Conservation (phyloP, 139 green algal genomes). For the Cymbomonas tetramitiformis region DNA sequence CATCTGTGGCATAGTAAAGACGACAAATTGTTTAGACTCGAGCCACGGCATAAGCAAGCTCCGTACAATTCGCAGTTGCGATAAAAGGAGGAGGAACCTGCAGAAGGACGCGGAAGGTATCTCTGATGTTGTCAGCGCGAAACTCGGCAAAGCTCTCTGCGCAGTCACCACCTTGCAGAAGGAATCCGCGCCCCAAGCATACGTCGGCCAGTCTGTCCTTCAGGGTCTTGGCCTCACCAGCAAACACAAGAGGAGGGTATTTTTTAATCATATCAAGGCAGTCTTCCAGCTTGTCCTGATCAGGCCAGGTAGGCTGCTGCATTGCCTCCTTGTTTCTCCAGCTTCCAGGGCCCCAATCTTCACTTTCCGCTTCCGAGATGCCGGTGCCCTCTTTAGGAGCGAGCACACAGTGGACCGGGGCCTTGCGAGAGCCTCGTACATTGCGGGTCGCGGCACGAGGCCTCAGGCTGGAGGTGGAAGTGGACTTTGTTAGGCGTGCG, state of each 20-base stretch:
- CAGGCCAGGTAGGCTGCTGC: constrained; percentile 64
- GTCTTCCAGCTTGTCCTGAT: constrained; percentile 39
- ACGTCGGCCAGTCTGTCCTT: constrained; percentile 68
- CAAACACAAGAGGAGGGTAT: constrained; percentile 88
- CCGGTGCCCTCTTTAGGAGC: no score
- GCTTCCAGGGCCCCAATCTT: constrained; percentile 30
- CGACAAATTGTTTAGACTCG: no score
- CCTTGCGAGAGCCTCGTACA: no score
- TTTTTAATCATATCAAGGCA: constrained; percentile 46
- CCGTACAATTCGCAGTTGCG: no score
- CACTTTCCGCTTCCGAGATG: no score
- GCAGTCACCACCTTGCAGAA: constrained; percentile 76
- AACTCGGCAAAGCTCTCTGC: constrained; percentile 92
- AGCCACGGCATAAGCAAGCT: no score
- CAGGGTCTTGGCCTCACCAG: constrained; percentile 82
- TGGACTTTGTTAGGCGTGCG: no score
- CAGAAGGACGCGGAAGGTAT: constrained; percentile 38
- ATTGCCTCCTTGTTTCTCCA: constrained; percentile 39
- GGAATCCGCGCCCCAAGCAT: constrained; percentile 52
- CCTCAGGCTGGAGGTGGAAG: no score
- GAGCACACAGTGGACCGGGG: no score
- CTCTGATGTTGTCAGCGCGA: constrained; percentile 76
- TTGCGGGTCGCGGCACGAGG: no score
- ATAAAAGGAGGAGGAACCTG: no score
- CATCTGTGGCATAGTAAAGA: no score